Evolutionary conservation across 306 rosid species (phyloP), one percentile per base, ranked within the genome.

Genomic region (Trifolium repens): DNA sequence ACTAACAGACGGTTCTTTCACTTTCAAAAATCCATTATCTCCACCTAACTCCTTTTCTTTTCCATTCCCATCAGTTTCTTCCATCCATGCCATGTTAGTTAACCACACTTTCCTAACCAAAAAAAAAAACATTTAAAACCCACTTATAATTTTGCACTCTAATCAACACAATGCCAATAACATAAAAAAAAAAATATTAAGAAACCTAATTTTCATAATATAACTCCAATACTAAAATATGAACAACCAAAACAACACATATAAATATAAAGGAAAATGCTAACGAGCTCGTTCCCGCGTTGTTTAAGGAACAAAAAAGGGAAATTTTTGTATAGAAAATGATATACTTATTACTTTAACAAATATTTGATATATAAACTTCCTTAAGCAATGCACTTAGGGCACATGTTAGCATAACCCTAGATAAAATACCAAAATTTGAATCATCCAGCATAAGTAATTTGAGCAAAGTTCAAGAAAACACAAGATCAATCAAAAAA

Each of bases 1-100:
- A 73, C 89, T 83, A 39, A 87, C 64, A 61, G 89, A 85, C 81
- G 87, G 78, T 57, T 85, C 87, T 30, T 88, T 35, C 40, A 72
- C 88, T 40, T 85, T 81, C 84, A 89, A 55, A 82, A 94, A 91
- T 17, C 97, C 98, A 81, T 94, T 94, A 17, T 86, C 96, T 60
- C 84, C 83, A 7, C 61, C 69, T 27, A 82, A 79, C 32, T 81
- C 86, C 79, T 81, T 84, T 76, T 86, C 89, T 81, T 80, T 84
- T 76, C 84, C 91, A 78, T 75, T 82, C 69, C 79, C 82, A 39
- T 65, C 87, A 66, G 64, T 91, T 67, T 86, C 87, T 57, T 90
- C 93, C 14, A 82, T 74, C 88, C 89, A 83, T 14, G 88, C 96
- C 98, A 94, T 94, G 62, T 15, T 65, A 34, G 62, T 15, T 65